A percentile compares a stretch with the other conserved stretches of the same genome.
Evolutionary conservation across 129 eudicot genomes (phyloP).

Genomic region (Calendula officinalis): DNA sequence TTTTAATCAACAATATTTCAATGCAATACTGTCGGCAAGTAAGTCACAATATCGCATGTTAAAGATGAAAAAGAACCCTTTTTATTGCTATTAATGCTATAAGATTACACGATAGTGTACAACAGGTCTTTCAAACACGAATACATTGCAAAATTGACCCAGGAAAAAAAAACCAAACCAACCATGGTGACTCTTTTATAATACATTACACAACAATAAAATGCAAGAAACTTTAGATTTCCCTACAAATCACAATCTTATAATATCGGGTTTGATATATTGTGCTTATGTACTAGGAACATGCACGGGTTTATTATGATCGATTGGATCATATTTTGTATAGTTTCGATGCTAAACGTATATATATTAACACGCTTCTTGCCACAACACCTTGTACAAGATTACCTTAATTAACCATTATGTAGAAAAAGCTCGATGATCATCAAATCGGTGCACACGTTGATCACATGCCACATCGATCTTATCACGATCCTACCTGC

Average conservation of each 20-base stretch:
- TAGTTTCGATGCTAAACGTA: conserved; percentile 23
- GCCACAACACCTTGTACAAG: conserved; percentile 17
- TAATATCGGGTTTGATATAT: not conserved
- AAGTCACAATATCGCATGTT: no score
- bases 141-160: no score
- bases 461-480: conserved; percentile 18
- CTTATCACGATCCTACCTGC: conserved; percentile 32
- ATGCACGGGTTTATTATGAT: conserved; percentile 22
- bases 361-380: conserved; percentile 1
- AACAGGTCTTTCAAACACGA: no score
- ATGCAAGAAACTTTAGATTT: no score
- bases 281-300: conserved; percentile 15
- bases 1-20: no score
- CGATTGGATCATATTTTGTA: conserved; percentile 15
- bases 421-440: conserved; percentile 11
- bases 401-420: conserved; percentile 26
- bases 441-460: conserved; percentile 2
- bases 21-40: no score
- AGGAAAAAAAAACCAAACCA: no score
- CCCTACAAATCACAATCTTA: not conserved
- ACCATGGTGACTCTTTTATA: no score
- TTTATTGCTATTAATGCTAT: no score
- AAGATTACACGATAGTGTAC: no score
- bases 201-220: no score
- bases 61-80: no score